These are phyloP conservation scores for Colletotrichum incanum DNA, from an alignment of 2,329 filamentous ascomycete genomes.

Conservation along the genomic window DNA sequence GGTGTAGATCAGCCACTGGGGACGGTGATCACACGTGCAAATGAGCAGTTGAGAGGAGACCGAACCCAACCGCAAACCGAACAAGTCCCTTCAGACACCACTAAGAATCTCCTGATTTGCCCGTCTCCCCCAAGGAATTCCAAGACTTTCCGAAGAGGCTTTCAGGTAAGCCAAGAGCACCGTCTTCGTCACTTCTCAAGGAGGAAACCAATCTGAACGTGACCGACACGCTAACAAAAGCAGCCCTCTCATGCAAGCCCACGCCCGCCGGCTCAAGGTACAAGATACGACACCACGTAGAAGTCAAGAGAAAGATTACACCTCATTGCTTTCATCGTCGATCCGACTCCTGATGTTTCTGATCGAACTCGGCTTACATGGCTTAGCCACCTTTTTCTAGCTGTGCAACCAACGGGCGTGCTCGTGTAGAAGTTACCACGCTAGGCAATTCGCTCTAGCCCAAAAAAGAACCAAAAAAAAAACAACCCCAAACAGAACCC, in stretches of 20 bases:
- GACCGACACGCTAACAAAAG: too few relatives aligned
- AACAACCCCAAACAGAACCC: not conserved
- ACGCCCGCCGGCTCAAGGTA: not conserved
- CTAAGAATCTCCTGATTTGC: not conserved
- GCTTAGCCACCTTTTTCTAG: not conserved
- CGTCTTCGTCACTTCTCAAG: slow-evolving; percentile 2
- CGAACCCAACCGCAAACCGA: not conserved
- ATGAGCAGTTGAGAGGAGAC: not conserved
- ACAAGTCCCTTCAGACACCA: not conserved
- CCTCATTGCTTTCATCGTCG: not conserved
- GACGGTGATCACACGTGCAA: not conserved
- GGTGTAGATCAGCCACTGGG: not conserved
- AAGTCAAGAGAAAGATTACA: not conserved
- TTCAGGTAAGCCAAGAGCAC: not conserved
- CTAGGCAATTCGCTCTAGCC: too few relatives aligned
- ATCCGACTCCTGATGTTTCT: not conserved
- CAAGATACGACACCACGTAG: not conserved
- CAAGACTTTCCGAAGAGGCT: not conserved
- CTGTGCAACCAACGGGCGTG: not conserved
- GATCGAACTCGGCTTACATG: not conserved
- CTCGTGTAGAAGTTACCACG: not conserved
- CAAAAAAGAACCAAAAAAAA: not conserved
- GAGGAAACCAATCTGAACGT: not conserved
- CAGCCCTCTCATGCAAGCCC: too few relatives aligned
- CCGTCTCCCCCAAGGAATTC: not conserved